Conservation (phyloP, 495 filamentous ascomycete species). For the Xylaria scruposa region DNA sequence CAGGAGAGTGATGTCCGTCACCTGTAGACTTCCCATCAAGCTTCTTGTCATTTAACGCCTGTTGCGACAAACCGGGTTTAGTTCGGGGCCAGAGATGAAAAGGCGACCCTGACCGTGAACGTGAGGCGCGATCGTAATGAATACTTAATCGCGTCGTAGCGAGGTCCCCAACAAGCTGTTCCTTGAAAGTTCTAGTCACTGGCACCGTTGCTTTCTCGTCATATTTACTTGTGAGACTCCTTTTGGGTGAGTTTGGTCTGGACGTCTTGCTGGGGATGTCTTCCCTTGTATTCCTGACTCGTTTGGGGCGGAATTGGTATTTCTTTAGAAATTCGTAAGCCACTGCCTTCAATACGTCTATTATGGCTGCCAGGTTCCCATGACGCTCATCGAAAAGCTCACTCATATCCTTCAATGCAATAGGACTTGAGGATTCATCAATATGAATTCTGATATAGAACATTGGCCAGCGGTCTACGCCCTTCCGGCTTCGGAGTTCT, state of each 20-base stretch:
- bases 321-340: constrained; percentile 71
- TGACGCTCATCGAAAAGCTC: constrained; percentile 47
- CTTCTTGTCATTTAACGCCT: constrained; percentile 11
- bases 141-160: constrained; percentile 42
- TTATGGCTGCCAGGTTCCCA: constrained; percentile 50
- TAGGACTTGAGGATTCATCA: constrained; percentile 22
- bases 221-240: not conserved
- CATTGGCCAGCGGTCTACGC: constrained; percentile 87
- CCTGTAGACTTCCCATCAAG: not conserved
- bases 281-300: constrained; percentile 9
- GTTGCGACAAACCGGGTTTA: constrained; percentile 61
- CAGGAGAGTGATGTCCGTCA: not conserved
- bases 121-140: constrained; percentile 29
- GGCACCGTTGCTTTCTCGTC: constrained; percentile 19
- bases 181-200: constrained; percentile 6
- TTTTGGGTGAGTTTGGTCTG: not conserved
- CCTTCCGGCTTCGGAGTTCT: constrained; percentile 67
- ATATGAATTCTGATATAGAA: constrained; percentile 79
- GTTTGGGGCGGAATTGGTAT: constrained; percentile 64
- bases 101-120: constrained; percentile 40
- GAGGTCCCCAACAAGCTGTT: constrained; percentile 31
- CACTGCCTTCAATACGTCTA: constrained; percentile 68
- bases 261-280: not conserved
- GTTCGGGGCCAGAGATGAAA: constrained; percentile 73
- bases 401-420: constrained; percentile 26